Evolutionary conservation across 2,329 filamentous ascomycete species (phyloP).

Genomic region (Metarhizium rileyi): DNA sequence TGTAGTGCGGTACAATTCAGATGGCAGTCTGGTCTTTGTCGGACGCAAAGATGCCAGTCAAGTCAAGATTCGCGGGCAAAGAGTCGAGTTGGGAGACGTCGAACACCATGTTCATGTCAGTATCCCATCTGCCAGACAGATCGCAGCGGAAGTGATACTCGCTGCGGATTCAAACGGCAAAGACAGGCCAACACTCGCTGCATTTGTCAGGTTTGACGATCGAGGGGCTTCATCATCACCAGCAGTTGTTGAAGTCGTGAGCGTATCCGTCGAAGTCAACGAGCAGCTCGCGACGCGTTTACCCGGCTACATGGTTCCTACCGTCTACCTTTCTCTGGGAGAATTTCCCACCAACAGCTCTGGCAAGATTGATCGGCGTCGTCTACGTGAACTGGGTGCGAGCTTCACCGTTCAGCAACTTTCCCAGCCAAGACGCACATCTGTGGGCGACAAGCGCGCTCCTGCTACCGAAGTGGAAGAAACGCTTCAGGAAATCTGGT

Average conservation of each 20-base stretch:
- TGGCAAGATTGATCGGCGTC: not conserved
- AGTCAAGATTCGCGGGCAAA: slow-evolving; percentile 44
- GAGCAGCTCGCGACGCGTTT: not conserved
- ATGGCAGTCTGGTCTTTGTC: slow-evolving; percentile 19
- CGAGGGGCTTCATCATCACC: slow-evolving; percentile 7
- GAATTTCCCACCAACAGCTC: not conserved
- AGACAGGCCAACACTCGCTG: not conserved
- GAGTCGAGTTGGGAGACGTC: slow-evolving; percentile 29
- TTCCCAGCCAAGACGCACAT: not conserved
- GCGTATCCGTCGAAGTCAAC: not conserved
- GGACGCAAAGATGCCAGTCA: slow-evolving; percentile 31
- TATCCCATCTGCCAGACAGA: not conserved
- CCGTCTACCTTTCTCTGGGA: not conserved
- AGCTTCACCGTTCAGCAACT: not conserved
- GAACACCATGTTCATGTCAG: slow-evolving; percentile 7
- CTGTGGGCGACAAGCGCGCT: not conserved
- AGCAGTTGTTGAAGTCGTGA: not conserved
- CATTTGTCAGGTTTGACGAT: not conserved
- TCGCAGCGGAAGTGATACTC: slow-evolving; percentile 7
- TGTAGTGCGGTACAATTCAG: slow-evolving; percentile 15
- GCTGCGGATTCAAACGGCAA: slow-evolving; percentile 3
- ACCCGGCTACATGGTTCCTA: not conserved
- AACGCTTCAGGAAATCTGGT: slow-evolving; percentile 12
- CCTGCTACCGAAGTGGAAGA: slow-evolving; percentile 12
- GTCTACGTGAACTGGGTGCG: not conserved